These are phyloP conservation scores for Zizania latifolia DNA, from an alignment of 176 grass and related monocot species.

Conservation along the genomic window DNA sequence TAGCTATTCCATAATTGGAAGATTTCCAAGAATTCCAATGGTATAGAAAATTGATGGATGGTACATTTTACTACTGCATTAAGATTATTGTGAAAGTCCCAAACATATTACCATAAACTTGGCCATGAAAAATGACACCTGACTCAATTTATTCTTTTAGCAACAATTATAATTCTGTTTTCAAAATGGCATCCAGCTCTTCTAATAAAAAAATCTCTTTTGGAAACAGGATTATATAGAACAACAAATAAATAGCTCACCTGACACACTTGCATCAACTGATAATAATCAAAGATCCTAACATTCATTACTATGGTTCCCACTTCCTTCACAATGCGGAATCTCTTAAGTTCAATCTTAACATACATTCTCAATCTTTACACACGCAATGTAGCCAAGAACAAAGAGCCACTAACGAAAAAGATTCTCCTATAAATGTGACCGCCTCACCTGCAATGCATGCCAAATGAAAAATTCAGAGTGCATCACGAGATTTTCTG, in stretches of 20 bases:
- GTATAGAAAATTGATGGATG: background rate
- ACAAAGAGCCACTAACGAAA: constrained; percentile 18
- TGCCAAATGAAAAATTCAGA: constrained; percentile 19
- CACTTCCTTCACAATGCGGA: constrained; percentile 50
- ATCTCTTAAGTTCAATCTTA: constrained; percentile 60
- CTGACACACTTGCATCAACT: constrained; percentile 86
- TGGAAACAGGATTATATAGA: background rate
- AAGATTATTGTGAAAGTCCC: background rate
- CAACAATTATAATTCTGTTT: background rate
- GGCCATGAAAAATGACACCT: background rate
- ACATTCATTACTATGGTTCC: constrained; percentile 69
- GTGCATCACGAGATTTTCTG: background rate
- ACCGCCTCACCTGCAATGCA: constrained; percentile 38
- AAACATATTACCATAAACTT: background rate
- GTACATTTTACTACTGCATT: background rate
- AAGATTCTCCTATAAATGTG: constrained; percentile 10
- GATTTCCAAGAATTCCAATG: background rate
- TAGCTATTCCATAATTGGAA: background rate
- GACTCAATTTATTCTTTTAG: background rate
- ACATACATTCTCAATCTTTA: constrained; percentile 70
- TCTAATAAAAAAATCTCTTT: no score
- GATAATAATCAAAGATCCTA: constrained; percentile 71
- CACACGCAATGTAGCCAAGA: constrained; percentile 23
- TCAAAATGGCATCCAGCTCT: no score
- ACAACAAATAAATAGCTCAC: constrained; percentile 31